These are phyloP conservation scores for Rhizomucor pusillus DNA, from an alignment of 371 early-diverging fungal species.

Conservation along the genomic window DNA sequence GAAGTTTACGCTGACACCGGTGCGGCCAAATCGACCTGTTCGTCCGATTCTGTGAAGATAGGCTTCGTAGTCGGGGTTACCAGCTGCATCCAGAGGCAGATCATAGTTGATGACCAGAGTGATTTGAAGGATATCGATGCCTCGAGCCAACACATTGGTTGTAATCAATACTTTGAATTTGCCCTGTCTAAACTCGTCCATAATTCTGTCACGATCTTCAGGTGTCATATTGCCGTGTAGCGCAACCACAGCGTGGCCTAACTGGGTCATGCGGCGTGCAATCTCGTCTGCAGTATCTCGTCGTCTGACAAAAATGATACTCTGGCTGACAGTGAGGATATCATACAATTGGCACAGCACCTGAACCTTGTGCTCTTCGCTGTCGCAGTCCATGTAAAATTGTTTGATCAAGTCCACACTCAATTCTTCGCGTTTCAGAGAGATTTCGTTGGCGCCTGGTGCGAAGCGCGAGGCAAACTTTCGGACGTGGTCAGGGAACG, in stretches of 20 bases:
- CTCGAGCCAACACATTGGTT: constrained; percentile 96
- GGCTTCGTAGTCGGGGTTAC: constrained; percentile 84
- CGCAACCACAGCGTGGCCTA: constrained; percentile 83
- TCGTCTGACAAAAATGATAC: constrained; percentile 91
- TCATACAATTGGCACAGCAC: constrained; percentile 88
- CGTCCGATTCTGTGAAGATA: constrained; percentile 99
- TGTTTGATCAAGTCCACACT: constrained; percentile 96
- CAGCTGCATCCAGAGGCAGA: constrained; percentile 70
- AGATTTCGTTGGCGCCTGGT: constrained; percentile 84
- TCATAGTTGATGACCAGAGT: constrained; percentile 98
- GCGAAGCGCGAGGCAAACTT: constrained; percentile 78
- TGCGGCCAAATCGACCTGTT: constrained; percentile 98
- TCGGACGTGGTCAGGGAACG: constrained; percentile 84
- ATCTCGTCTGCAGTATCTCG: constrained; percentile 86
- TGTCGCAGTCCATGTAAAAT: constrained; percentile 92
- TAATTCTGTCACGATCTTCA: constrained; percentile 85
- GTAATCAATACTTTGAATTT: constrained; percentile 93
- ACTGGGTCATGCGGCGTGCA: constrained; percentile 68
- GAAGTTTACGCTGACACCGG: constrained; percentile 97
- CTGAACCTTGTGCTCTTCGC: constrained; percentile 77
- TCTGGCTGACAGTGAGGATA: constrained; percentile 92
- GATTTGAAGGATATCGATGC: constrained; percentile 97
- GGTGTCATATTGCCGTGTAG: constrained; percentile 90
- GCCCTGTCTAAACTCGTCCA: constrained; percentile 92
- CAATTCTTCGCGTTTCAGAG: constrained; percentile 84